Base-by-base conservation (phyloP, 805 yeast species). In the Ogataea polymorpha region DNA sequence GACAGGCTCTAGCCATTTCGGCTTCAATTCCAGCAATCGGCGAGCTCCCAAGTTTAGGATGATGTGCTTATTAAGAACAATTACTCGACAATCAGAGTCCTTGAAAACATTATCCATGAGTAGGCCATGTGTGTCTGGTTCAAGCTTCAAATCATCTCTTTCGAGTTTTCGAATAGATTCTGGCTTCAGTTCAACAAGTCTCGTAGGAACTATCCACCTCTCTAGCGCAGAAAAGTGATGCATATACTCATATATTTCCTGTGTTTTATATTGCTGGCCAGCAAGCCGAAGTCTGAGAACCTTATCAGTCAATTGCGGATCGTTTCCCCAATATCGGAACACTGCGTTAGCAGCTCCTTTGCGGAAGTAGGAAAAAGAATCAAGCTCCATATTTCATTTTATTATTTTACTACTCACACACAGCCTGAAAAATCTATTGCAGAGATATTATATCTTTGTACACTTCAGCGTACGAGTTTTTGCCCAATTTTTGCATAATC, bases 381-480 rank as follows among this genome's bases (percentile, higher is more conserved):
- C 32, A 16, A 23, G 28, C 8, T 29, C 25, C 43, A 40, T 40
- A 18, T 5, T 25, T 14, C 21, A 21, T 4, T 15, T 27, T 23
- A 15, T 12, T 16, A 18, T 6, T 34, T 34, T 8, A 13, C 23
- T 21, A 21, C 27, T 4, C 32, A 38, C 27, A 9, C 32, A 38
- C 40, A 23, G 35, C 35, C 39, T 30, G 23, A 26, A 27, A 26
- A 26, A 14, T 28, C 39, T 32, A 61, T 37, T 60, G 53, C 50
- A 61, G 42, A 23, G 62, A 50, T 26, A 62, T 61, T 33, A 85
- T 59, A 56, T 84, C 91, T 47, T 74, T 75, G 80, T 88, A 84
- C 6, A 82, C 65, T 26, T 82, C 88, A 37, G 70, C 68, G 33
- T 75, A 70, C 0, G 77, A 73, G 45, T 70, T 72, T 51, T 76